Evolutionary conservation across 352 stramenopile species (phyloP).

Genomic region (Phytophthora sp.): DNA sequence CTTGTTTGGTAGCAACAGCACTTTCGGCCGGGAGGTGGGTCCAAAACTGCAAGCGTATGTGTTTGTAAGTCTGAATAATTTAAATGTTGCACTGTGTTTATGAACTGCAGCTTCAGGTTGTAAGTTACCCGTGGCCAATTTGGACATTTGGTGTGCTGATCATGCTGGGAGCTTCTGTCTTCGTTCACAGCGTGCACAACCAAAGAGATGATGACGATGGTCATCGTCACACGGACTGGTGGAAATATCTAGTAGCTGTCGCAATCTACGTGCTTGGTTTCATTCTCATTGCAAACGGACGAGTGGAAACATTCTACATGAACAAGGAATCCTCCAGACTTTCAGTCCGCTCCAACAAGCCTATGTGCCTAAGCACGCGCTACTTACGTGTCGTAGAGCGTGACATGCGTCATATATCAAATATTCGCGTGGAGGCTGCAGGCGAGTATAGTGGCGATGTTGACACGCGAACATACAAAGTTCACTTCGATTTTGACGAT

Average conservation of each 20-base stretch:
- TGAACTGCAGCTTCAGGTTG: slow-evolving; percentile 48
- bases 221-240: slow-evolving; percentile 44
- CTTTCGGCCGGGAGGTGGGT: slow-evolving; percentile 30
- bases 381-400: slow-evolving; percentile 48
- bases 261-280: slow-evolving; percentile 57
- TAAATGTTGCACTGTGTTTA: background rate
- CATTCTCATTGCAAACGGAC: slow-evolving; percentile 51
- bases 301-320: slow-evolving; percentile 70
- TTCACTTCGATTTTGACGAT: slow-evolving; percentile 79
- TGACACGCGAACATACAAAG: slow-evolving; percentile 72
- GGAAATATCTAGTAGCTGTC: slow-evolving; percentile 71
- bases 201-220: slow-evolving; percentile 20
- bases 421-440: slow-evolving; percentile 66
- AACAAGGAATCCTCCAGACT: slow-evolving; percentile 48
- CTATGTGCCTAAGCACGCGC: slow-evolving; percentile 45
- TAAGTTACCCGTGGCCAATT: slow-evolving; percentile 64
- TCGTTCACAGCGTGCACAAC: slow-evolving; percentile 57
- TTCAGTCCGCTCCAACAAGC: slow-evolving; percentile 55
- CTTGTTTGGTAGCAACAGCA: slow-evolving; percentile 35
- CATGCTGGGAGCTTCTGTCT: slow-evolving; percentile 59
- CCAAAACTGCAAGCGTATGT: background rate
- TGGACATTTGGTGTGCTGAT: slow-evolving; percentile 62
- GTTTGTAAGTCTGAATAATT: background rate
- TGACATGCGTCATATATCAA: slow-evolving; percentile 60
- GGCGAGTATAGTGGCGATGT: slow-evolving; percentile 73